Percentiles rank a stretch among this genome's conserved stretches.
Evolutionary conservation across 345 rosid genomes (phyloP).

Genomic region (Syzygium oleosum): DNA sequence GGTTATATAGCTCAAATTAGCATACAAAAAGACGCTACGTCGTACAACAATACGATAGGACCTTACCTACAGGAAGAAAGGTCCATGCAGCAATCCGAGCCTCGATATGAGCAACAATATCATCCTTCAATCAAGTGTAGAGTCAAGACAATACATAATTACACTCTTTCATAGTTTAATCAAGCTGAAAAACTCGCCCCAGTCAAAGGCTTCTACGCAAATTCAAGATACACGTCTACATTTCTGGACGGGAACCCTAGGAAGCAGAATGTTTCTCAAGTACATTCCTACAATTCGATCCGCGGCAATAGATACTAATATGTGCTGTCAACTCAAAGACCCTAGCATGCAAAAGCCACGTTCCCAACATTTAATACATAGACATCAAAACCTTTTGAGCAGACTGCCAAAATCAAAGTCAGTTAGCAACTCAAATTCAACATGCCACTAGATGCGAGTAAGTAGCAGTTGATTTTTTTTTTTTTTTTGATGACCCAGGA

Average conservation of each 20-base stretch:
- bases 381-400: background rate
- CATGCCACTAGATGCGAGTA: background rate
- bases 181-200: background rate
- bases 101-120: constrained; percentile 59
- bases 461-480: background rate
- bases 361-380: background rate
- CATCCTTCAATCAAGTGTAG: constrained; percentile 50
- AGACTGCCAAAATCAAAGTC: background rate
- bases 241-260: background rate
- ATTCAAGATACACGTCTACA: background rate
- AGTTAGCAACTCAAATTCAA: background rate
- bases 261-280: background rate
- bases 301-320: too few species aligned
- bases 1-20: constrained; percentile 2
- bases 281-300: background rate
- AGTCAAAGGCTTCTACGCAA: background rate
- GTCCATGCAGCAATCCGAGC: constrained; percentile 87
- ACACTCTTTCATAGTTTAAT: background rate
- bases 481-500: too few species aligned
- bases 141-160: background rate
- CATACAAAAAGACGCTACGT: background rate
- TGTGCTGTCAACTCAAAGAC: background rate
- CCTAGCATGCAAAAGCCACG: background rate
- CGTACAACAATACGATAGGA: background rate
- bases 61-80: constrained; percentile 72